phyloP scores from a whole-genome alignment of 2,329 filamentous ascomycete genomes.

The Thelonectria blattea region DNA sequence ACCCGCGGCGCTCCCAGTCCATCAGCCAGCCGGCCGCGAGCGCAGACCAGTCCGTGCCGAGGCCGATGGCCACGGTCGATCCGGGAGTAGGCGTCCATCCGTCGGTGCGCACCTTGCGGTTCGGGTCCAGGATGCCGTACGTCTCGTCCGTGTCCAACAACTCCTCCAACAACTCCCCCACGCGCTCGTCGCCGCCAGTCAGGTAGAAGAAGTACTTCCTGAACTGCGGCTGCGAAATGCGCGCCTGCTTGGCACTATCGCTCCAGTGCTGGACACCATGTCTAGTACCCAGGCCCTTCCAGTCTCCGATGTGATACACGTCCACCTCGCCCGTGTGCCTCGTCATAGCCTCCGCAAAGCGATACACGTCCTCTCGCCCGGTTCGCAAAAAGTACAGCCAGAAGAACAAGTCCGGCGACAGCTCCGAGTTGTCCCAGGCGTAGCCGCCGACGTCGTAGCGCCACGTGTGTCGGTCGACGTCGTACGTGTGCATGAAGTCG shows the following conservation, averaged over 20 bases:
- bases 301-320: constrained; percentile 64
- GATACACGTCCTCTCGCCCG: constrained; percentile 61
- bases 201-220: constrained; percentile 62
- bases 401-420: constrained; percentile 67
- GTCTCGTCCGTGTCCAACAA: constrained; percentile 58
- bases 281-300: constrained; percentile 65
- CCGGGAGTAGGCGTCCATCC: constrained; percentile 53
- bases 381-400: constrained; percentile 69
- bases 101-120: constrained; percentile 63
- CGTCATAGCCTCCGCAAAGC: constrained; percentile 63
- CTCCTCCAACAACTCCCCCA: constrained; percentile 60
- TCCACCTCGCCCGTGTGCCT: constrained; percentile 67
- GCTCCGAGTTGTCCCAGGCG: constrained; percentile 69
- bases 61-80: constrained; percentile 53
- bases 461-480: constrained; percentile 64
- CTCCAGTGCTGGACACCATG: constrained; percentile 68
- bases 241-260: constrained; percentile 67
- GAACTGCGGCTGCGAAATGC: constrained; percentile 62
- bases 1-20: constrained; percentile 63
- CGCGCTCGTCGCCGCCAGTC: constrained; percentile 62
- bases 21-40: constrained; percentile 64
- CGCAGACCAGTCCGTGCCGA: constrained; percentile 66
- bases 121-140: constrained; percentile 59
- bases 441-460: constrained; percentile 68
- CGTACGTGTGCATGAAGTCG: constrained; percentile 69